Evolutionary conservation across 2,329 filamentous ascomycete species (phyloP), one percentile per base, ranked within the genome.

Genomic region (Tympanopsis confertula): DNA sequence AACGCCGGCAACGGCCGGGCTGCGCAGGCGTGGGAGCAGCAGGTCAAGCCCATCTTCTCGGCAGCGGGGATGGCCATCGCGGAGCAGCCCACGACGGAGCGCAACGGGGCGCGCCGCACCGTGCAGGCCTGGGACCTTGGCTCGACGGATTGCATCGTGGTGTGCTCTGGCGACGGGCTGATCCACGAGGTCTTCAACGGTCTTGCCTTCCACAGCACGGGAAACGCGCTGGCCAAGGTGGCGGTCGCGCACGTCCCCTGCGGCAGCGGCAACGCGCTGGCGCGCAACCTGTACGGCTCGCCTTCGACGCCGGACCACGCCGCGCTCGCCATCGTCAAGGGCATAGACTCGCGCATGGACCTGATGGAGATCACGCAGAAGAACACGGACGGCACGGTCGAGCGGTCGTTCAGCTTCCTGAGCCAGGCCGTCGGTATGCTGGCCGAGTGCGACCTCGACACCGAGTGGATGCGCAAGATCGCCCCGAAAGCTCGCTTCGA

Each of bases 151-250:
- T 81, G 87, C 5, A 72, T 96, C 13, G 78, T 89, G 19, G 85
- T 86, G 44, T 91, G 86, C 53, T 95, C 89, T 1, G 91, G 91
- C 4, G 91, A 98, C 50, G 91, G 91, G 7, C 68, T 94, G 28
- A 82, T 86, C 0, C 82, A 94, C 54, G 91, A 98, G 58, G 82
- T 94, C 5, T 94, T 95, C 65, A 96, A 98, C 53, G 91, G 91
- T 0, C 63, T 98, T 20, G 87, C 75, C 13, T 81, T 77, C 58
- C 78, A 86, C 4, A 84, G 95, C 58, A 87, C 87, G 15, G 66
- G 69, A 20, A 71, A 71, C 39, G 91, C 89, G 0, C 62, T 98
- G 42, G 63, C 68, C 17, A 83, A 80, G 50, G 62, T 96, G 13
- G 85, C 91, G 1, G 78, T 98, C 2, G 81, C 79, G 17, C 86